phyloP scores from a whole-genome alignment of 192 early-diverging fungal genomes.

The Coemansia furcata region DNA sequence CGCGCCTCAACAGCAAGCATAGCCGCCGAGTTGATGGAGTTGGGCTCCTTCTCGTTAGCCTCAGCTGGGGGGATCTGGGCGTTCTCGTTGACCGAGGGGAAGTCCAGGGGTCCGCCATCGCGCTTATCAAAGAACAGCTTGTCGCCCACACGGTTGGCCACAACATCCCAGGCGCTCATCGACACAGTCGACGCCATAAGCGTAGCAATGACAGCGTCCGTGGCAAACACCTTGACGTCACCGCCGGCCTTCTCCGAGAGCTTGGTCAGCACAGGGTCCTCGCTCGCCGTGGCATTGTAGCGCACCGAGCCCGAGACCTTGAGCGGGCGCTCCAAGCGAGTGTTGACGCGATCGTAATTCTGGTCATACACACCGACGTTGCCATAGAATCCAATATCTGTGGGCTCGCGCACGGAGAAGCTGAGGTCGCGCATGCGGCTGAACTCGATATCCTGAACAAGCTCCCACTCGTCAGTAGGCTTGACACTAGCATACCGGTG shows the following conservation, averaged over 20 bases:
- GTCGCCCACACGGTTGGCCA: conserved; percentile 78
- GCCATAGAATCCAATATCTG: conserved; percentile 82
- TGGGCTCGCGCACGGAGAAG: conserved; percentile 73
- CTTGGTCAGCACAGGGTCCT: conserved; percentile 80
- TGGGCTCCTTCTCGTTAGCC: conserved; percentile 74
- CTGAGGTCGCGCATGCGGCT: conserved; percentile 78
- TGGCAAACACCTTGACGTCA: conserved; percentile 76
- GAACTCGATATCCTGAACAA: conserved; percentile 95
- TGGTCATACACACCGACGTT: conserved; percentile 74
- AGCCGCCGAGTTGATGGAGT: conserved; percentile 76
- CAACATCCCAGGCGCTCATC: conserved; percentile 94
- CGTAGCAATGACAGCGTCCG: conserved; percentile 83
- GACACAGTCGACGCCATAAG: conserved; percentile 91
- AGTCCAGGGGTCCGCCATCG: conserved; percentile 76
- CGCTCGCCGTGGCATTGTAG: conserved; percentile 76
- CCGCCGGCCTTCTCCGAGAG: conserved; percentile 38
- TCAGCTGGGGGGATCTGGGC: conserved; percentile 88
- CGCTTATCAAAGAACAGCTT: conserved; percentile 93
- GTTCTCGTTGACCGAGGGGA: conserved; percentile 94
- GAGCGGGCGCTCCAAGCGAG: conserved; percentile 75
- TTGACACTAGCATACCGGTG: conserved; percentile 83
- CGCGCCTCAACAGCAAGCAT: conserved; percentile 87
- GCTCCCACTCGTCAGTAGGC: conserved; percentile 85
- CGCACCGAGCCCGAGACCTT: conserved; percentile 64
- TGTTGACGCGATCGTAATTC: conserved; percentile 78